Evolutionary conservation across 768 basidiomycete genomes (phyloP), one percentile per base, ranked within the genome.

Genomic region (Russula sp.): DNA sequence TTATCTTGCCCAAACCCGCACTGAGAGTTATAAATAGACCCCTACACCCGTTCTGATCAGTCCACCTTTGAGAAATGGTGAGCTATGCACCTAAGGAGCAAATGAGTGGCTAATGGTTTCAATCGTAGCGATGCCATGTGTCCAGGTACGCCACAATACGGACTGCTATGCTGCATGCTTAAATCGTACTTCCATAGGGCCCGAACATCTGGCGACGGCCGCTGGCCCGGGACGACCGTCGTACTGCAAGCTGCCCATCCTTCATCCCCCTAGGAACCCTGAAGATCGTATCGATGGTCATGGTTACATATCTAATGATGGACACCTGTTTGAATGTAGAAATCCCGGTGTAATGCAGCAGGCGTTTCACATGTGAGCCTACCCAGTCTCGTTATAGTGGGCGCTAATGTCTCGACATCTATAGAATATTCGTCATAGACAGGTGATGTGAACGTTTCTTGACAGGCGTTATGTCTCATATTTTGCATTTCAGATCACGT

Each of bases 31-130:
- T 5, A 4, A 14, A 14, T 55, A 82, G 84, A 86, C 68, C 84
- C 85, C 0, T 86, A 86, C 62, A 78, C 83, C 20, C 76, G 75
- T 16, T 81, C 83, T 45, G 83, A 85, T 52, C 80, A 80, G 63
- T 53, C 74, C 0, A 77, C 77, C 47, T 86, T 85, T 69, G 73
- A 74, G 0, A 80, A 80, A 69, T 86, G 85, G 82, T 82, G 68
- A 54, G 78, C 34, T 3, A 8, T 58, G 6, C 44, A 13, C 40
- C 11, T 6, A 32, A 3, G n/a, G 14, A 13, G 35, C 18, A 53
- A 35, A 66, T 49, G 18, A 40, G 18, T 8, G n/a, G 47, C 53
- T 32, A 4, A 56, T 6, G 2, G 7, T 44, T 44, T 49, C 57
- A 31, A 4, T 10, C 58, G 22, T 48, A 82, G 82, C 62, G 82